Evolutionary conservation across 345 rosid genomes (phyloP), one percentile per base, ranked within the genome.

Genomic region (Crucihimalaya himalaica): DNA sequence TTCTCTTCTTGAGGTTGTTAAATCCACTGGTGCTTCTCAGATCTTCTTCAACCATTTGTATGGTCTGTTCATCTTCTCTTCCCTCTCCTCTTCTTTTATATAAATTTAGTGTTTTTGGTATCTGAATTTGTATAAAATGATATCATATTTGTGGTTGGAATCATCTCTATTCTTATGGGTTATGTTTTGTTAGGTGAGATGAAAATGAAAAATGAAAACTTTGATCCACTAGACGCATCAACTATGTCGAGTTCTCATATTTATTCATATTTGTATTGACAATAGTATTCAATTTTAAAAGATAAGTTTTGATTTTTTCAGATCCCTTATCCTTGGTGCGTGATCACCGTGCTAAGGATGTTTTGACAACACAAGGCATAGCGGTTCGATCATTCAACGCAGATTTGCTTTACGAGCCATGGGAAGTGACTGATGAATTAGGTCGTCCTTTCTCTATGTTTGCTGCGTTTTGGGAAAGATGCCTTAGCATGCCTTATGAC

Each of bases 321-420:
- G 98, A 94, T 86, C 97, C 97, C 2, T 57, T 91, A 67, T 94
- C 98, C 0, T 89, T 94, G 72, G 91, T 91, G 54, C 87, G 98
- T 81, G 98, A 94, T 87, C 98, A 91, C 72, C 87, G 89, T 25
- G 95, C 92, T 46, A 94, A 91, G 82, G 95, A 89, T 81, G 78
- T 82, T 47, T 81, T 94, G 74, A 82, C 88, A 25, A 84, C 86
- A 19, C 85, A 86, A 58, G 98, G 98, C 19, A 78, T 94, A 74
- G 83, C 80, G 20, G 96, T 94, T 43, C 76, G 86, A 74, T 87
- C 98, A 21, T 94, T 85, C 60, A 94, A 94, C 72, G 96, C 97
- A 0, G 98, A 94, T 81, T 85, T 94, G 85, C 98, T 94, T 12
- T 94, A 94, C 72, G 98, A 94, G 82, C 98, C 98, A 15, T 94